phyloP scores from a whole-genome alignment of 169 alveolate species.

The Gregarina niphandrodes region DNA sequence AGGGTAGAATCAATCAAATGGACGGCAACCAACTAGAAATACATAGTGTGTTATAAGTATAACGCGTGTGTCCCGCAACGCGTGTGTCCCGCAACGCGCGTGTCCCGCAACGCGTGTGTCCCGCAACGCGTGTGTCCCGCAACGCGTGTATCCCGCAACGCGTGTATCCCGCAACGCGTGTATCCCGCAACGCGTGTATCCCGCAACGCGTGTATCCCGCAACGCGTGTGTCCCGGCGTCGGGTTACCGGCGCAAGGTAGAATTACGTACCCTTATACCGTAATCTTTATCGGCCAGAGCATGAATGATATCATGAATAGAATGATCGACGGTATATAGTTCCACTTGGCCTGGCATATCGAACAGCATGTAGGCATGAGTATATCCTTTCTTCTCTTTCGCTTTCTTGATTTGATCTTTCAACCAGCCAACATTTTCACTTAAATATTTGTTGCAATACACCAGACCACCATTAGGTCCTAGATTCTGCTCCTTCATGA shows the following conservation, averaged over 20 bases:
- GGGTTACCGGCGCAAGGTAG: neutral
- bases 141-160: no score
- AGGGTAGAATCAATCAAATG: constrained; percentile 67
- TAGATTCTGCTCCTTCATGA: constrained; percentile 46
- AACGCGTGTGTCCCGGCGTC: no score
- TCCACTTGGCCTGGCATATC: constrained; percentile 92
- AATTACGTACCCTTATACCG: neutral
- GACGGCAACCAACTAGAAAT: constrained; percentile 31
- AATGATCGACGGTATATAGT: constrained; percentile 67
- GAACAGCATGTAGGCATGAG: constrained; percentile 54
- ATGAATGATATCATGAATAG: constrained; percentile 46
- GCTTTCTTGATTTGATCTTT: constrained; percentile 18
- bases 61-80: no score
- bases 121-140: no score
- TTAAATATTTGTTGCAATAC: constrained; percentile 71
- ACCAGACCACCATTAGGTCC: constrained; percentile 83
- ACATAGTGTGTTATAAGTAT: no score
- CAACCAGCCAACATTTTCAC: constrained; percentile 68
- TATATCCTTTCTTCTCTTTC: constrained; percentile 14
- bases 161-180: no score
- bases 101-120: no score
- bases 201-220: no score
- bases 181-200: no score
- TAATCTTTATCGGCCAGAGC: constrained; percentile 30
- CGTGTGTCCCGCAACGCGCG: no score